Evolutionary conservation across 2,329 filamentous ascomycete genomes (phyloP), one percentile per base, ranked within the genome.

Genomic region (Claviceps pazoutovae): DNA sequence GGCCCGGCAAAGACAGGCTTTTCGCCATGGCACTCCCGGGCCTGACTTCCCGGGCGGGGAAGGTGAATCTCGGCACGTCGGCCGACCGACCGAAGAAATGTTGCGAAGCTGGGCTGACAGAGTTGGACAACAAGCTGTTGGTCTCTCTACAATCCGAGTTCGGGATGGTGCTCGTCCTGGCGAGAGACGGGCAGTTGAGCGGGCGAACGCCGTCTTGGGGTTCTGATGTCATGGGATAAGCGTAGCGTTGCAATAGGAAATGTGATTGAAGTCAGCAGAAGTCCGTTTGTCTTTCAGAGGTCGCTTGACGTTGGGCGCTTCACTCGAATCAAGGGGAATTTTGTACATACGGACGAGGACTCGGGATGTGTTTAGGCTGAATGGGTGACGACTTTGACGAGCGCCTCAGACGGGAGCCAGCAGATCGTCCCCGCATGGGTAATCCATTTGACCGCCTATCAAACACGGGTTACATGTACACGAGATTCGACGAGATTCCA

Each of bases 31-130:
- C 4, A 78, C 74, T 0, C 83, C 83, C 0, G 78, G 75, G 0
- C 83, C 82, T 34, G 84, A 88, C 58, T 88, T 88, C 61, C 83
- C 83, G 0, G 83, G 83, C 1, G 86, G 86, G 0, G 70, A 75
- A 49, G 86, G 86, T 5, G 86, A 89, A 65, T 68, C 71, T 16
- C 66, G 66, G 19, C 78, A 81, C 55, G 59, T 74, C 36, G 73
- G 66, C 13, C 66, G 77, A 19, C 71, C 74, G 1, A 69, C 68
- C 1, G 67, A 66, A 46, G 62, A 64, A 1, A 66, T 66, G 54
- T 57, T 74, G 26, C 63, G 63, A 34, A 56, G 55, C 14, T 63
- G 66, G 53, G 57, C 64, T 2, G 59, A 61, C 21, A 53, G 54
- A 0, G 58, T 62, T 5, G 74, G 71, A 2, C 56, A 68, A 42